Percentiles rank a stretch among this genome's conserved stretches.
Conservation (phyloP, 495 filamentous ascomycete species). For the Terfezia boudieri region DNA sequence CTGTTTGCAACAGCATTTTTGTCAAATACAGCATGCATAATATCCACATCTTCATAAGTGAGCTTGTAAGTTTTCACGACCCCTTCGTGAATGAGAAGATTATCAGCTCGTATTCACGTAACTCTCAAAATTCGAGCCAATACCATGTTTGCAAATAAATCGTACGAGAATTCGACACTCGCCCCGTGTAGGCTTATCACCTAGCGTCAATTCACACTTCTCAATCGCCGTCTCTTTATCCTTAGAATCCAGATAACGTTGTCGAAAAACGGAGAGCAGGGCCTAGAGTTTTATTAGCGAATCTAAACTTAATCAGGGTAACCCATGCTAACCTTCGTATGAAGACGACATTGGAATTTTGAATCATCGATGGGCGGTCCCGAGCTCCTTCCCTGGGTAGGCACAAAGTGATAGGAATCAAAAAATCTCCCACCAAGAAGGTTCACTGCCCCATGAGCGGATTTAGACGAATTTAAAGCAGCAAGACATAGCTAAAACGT, state of each 20-base stretch:
- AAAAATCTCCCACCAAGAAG: slow-evolving; percentile 62
- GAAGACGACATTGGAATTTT: slow-evolving; percentile 50
- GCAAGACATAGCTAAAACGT: slow-evolving; percentile 41
- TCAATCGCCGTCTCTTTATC: slow-evolving; percentile 65
- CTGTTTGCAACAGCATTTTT: slow-evolving; percentile 40
- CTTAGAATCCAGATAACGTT: slow-evolving; percentile 12
- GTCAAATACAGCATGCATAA: slow-evolving; percentile 78
- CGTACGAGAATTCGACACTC: slow-evolving; percentile 64
- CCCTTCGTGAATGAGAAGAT: slow-evolving; percentile 24
- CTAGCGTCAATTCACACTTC: slow-evolving; percentile 38
- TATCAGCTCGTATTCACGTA: not conserved
- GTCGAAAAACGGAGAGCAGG: slow-evolving; percentile 45
- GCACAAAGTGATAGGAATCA: slow-evolving; percentile 41
- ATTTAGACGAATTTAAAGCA: slow-evolving; percentile 76
- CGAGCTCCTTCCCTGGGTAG: slow-evolving; percentile 3
- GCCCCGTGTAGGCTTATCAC: slow-evolving; percentile 31
- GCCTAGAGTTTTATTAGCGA: slow-evolving; percentile 26
- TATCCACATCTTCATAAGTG: slow-evolving; percentile 61
- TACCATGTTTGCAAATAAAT: slow-evolving; percentile 65
- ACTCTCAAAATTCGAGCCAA: slow-evolving; percentile 18
- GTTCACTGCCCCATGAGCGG: slow-evolving; percentile 66
- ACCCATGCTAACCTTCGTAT: slow-evolving; percentile 33
- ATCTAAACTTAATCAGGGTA: not conserved
- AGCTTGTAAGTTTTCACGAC: slow-evolving; percentile 82
- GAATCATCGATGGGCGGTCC: slow-evolving; percentile 20